Conservation (phyloP, 1,284 basidiomycete genomes). For the Malassezia japonica region DNA sequence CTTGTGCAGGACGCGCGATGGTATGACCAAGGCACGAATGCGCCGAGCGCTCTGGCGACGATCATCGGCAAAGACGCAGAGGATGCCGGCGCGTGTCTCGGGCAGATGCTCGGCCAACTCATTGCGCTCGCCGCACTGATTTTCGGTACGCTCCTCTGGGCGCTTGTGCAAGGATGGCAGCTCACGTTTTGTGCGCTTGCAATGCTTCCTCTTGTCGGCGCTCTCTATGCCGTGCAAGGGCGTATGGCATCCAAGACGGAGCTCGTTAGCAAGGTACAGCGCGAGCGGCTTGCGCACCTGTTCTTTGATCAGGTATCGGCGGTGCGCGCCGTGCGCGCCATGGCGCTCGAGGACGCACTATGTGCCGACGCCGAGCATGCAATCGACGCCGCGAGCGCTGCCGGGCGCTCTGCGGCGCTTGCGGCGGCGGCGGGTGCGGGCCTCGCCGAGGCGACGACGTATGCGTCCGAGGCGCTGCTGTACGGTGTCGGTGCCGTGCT, state of each 20-base stretch:
- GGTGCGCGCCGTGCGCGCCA: constrained; percentile 73
- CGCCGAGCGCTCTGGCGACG: constrained; percentile 60
- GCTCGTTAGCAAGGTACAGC: constrained; percentile 65
- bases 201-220: constrained; percentile 71
- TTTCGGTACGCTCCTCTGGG: constrained; percentile 72
- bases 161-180: constrained; percentile 78
- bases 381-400: constrained; percentile 57
- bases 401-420: constrained; percentile 68
- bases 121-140: constrained; percentile 70
- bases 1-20: constrained; percentile 78
- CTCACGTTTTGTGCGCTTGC: constrained; percentile 81
- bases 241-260: constrained; percentile 64
- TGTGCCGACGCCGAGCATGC: constrained; percentile 59
- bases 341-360: constrained; percentile 58
- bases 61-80: constrained; percentile 80
- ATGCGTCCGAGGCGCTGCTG: constrained; percentile 64
- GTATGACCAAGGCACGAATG: constrained; percentile 67
- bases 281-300: constrained; percentile 72
- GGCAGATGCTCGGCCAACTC: constrained; percentile 62
- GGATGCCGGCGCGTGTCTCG: constrained; percentile 70
- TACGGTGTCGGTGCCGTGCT: constrained; percentile 81
- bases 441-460: constrained; percentile 69
- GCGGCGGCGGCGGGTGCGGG: constrained; percentile 67
- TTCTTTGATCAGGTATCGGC: constrained; percentile 83
- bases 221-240: constrained; percentile 64